Evolutionary conservation across 352 stramenopile species (phyloP).

Genomic region (Pythium dissimile): DNA sequence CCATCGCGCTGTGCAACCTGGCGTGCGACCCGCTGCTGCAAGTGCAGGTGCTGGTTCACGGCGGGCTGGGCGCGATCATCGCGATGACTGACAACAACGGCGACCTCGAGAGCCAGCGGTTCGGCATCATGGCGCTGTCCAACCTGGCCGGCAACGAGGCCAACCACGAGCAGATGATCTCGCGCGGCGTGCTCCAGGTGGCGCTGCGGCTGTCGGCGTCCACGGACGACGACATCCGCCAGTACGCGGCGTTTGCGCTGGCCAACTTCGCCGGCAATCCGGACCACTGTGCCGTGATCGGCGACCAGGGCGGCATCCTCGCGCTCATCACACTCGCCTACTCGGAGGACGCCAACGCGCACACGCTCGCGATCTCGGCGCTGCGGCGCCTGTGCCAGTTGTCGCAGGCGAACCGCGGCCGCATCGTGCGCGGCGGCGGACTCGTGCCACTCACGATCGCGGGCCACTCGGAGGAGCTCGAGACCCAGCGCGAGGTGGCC

Average conservation of each 20-base stretch:
- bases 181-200: constrained; percentile 79
- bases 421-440: constrained; percentile 83
- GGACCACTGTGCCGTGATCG: constrained; percentile 85
- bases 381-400: constrained; percentile 91
- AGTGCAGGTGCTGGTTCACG: constrained; percentile 92
- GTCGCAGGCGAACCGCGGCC: constrained; percentile 82
- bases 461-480: constrained; percentile 85
- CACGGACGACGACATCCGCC: constrained; percentile 75
- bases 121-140: constrained; percentile 93
- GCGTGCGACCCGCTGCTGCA: constrained; percentile 89
- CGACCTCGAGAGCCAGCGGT: constrained; percentile 84
- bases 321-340: constrained; percentile 90
- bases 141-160: constrained; percentile 94
- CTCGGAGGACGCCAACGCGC: constrained; percentile 81
- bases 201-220: constrained; percentile 75
- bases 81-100: constrained; percentile 56
- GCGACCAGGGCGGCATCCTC: constrained; percentile 86
- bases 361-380: constrained; percentile 92
- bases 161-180: constrained; percentile 92
- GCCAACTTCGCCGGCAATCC: constrained; percentile 92
- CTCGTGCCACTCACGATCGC: constrained; percentile 84
- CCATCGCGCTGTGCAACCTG: constrained; percentile 95
- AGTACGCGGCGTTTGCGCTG: constrained; percentile 91
- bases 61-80: constrained; percentile 86
- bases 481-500: constrained; percentile 94